Conservation (phyloP, 2,329 filamentous ascomycete genomes). For the Chaetomiaceae sp. region DNA sequence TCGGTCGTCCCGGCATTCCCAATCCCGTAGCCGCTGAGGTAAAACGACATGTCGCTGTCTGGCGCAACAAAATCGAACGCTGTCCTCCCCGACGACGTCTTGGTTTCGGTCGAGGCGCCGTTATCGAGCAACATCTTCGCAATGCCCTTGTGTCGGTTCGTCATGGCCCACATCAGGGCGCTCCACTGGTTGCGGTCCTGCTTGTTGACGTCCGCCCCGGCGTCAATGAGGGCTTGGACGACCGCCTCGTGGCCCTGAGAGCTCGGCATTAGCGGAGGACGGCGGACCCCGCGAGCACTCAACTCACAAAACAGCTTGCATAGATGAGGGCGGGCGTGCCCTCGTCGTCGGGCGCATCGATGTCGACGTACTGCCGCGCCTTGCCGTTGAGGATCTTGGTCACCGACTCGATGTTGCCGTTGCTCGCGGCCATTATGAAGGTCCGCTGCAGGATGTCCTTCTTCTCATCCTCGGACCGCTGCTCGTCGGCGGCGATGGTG, state of each 20-base stretch:
- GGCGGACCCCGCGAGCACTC: background rate
- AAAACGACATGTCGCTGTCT: slow-evolving; percentile 94
- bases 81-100: slow-evolving; percentile 87
- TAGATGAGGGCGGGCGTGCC: slow-evolving; percentile 96
- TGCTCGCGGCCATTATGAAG: slow-evolving; percentile 92
- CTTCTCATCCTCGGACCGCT: slow-evolving; percentile 72
- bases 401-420: slow-evolving; percentile 83
- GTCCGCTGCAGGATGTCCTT: slow-evolving; percentile 76
- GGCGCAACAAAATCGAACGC: slow-evolving; percentile 94
- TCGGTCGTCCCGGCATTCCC: slow-evolving; percentile 74
- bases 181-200: slow-evolving; percentile 98
- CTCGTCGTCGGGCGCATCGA: slow-evolving; percentile 87
- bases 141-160: slow-evolving; percentile 93
- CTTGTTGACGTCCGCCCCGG: slow-evolving; percentile 82
- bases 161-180: slow-evolving; percentile 99
- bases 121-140: slow-evolving; percentile 89
- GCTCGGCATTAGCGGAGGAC: slow-evolving; percentile 17
- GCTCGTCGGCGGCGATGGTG: slow-evolving; percentile 68
- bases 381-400: slow-evolving; percentile 69
- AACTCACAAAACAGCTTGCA: slow-evolving; percentile 87
- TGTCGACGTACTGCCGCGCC: slow-evolving; percentile 71
- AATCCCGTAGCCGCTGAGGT: slow-evolving; percentile 87
- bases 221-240: slow-evolving; percentile 76
- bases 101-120: slow-evolving; percentile 91
- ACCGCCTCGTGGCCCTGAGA: slow-evolving; percentile 79